Conservation (phyloP, 2,329 filamentous ascomycete species). For the Trichophyton verrucosum region DNA sequence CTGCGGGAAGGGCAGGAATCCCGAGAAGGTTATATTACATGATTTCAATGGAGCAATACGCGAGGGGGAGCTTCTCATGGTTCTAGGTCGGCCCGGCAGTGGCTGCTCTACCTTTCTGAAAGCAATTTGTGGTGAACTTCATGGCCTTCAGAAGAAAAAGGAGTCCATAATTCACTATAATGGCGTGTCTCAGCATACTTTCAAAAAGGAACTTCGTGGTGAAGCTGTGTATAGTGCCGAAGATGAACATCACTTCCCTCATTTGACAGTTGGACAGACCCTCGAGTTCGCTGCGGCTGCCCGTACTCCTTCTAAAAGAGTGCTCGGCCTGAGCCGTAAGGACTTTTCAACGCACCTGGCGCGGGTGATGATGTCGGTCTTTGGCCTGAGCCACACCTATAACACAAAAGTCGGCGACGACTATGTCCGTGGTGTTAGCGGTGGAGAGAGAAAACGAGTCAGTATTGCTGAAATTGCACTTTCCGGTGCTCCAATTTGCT, state of each 20-base stretch:
- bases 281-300: slow-evolving; percentile 44
- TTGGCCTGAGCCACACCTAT: slow-evolving; percentile 31
- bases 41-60: slow-evolving; percentile 43
- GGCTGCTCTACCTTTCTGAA: slow-evolving; percentile 73
- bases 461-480: slow-evolving; percentile 31
- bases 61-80: slow-evolving; percentile 36
- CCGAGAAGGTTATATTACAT: slow-evolving; percentile 44
- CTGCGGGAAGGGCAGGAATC: slow-evolving; percentile 34
- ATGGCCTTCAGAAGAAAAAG: slow-evolving; percentile 61
- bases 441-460: slow-evolving; percentile 50
- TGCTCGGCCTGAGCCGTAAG: slow-evolving; percentile 33
- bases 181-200: slow-evolving; percentile 49
- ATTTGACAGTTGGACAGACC: slow-evolving; percentile 46
- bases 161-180: slow-evolving; percentile 71
- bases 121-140: slow-evolving; percentile 67
- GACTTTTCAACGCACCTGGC: slow-evolving; percentile 31
- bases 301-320: slow-evolving; percentile 33
- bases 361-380: slow-evolving; percentile 31
- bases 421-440: slow-evolving; percentile 49
- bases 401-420: slow-evolving; percentile 43
- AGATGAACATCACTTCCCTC: slow-evolving; percentile 42
- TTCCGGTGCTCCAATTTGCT: slow-evolving; percentile 23
- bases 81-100: slow-evolving; percentile 30
- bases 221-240: slow-evolving; percentile 32
- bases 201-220: slow-evolving; percentile 49